Base-by-base conservation (phyloP, 2,329 filamentous ascomycete genomes). In the Colletotrichum australisinense region DNA sequence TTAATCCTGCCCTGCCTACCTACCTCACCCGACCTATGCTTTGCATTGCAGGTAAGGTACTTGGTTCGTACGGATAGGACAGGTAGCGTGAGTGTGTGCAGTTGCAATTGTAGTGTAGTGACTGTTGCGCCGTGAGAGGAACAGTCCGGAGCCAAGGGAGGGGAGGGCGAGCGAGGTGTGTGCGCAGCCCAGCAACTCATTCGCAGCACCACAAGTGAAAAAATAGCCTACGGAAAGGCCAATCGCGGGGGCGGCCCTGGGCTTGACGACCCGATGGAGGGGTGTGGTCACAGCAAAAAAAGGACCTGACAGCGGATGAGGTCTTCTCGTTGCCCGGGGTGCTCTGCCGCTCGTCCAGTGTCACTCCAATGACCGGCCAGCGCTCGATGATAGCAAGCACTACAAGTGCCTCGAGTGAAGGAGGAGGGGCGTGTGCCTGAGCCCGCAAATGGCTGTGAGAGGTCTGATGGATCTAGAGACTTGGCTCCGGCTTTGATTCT, bases 311-410 rank as follows among this genome's bases (percentile, higher is more conserved):
- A 64, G 64, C 59, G 62, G 69, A 64, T 69, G 65, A 69, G 49
- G 69, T 72, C 64, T 58, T 57, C 69, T 62, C 49, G 73, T 74
- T 73, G 69, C 73, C 69, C 65, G 56, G 73, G 69, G 64, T 65
- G 60, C 63, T 73, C 73, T 73, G 65, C 64, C 66, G 60, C 60
- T 38, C 53, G 69, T 74, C 64, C 46, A 73, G 69, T 70, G 56
- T 62, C 60, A 73, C 60, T 66, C 62, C 67, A 73, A 71, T 73
- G 60, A 12, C 71, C 56, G 60, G 59, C 24, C 55, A 70, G 67
- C 60, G 56, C 24, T 58, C 49, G 53, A 38, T 35, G 22, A 32
- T 60, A 35, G 56, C 49, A 32, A 64, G 30, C 49, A 56, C 42
- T n/a, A 32, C 57, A 69, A 19, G 7, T 49, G n/a, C 19, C 19